Base-by-base conservation (phyloP, 371 early-diverging fungal species). In the Lichtheimia ramosa region DNA sequence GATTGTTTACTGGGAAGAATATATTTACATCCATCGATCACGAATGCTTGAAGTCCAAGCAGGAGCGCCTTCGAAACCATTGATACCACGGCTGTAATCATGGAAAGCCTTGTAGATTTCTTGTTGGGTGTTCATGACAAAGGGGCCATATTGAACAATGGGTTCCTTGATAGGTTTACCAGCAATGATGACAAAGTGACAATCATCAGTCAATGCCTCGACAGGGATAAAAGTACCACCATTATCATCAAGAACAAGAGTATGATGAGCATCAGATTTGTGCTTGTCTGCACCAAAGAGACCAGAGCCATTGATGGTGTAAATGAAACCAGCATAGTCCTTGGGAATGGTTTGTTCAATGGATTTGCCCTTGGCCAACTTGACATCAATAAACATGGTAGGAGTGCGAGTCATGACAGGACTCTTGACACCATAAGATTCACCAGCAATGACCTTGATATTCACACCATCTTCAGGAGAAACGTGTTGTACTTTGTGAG, bases 401-500 rank as follows among this genome's bases (percentile, higher is more conserved):
- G 91, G 92, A 6, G 86, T 87, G 18, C 81, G 66, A 2, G 91
- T 90, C 50, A 71, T 65, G n/a, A 90, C 86, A 1, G 79, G 69
- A 23, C 85, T 83, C 43, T 77, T 66, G 23, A 75, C 75, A 24
- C 88, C 91, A 53, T 82, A 81, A 4, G 81, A 74, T 58, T 86
- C 83, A 15, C 92, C 92, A 1, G 92, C 90, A 64, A 92, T 90
- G 18, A 92, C 90, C 60, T 87, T 89, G 67, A 90, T 83, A n/a
- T 71, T 67, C 1, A 89, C 71, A 51, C 85, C 84, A 24, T 79
- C 82, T 27, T 75, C 66, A 21, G 86, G 82, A 15, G 64, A 58
- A 21, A 82, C 87, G n/a, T 73, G 64, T 2, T 83, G 77, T 3
- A 93, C 83, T 34, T 87, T 69, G 46, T 75, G 73, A 25, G 78